Evolutionary conservation across 176 grass and related monocot genomes (phyloP).

Genomic region (Ensete glaucum): DNA sequence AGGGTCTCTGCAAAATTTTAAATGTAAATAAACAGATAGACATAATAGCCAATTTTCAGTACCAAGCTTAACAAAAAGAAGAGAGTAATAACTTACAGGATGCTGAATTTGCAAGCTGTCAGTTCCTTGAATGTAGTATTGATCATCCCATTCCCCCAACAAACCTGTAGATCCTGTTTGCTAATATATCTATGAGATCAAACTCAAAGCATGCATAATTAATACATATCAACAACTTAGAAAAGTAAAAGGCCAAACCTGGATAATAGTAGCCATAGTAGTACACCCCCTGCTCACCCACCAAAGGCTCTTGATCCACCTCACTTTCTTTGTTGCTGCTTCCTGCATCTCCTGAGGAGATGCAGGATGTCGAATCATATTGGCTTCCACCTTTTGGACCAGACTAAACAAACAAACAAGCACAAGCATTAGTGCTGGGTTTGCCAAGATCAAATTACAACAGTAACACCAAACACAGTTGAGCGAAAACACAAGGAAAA

Average conservation of each 20-base stretch:
- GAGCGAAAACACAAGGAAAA: slow-evolving; percentile 24
- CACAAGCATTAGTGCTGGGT: slow-evolving; percentile 4
- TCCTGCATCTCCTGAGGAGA: slow-evolving; percentile 60
- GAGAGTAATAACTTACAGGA: slow-evolving; percentile 36
- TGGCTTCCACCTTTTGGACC: slow-evolving; percentile 48
- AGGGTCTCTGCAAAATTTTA: not conserved
- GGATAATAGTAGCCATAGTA: slow-evolving; percentile 76
- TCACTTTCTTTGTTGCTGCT: slow-evolving; percentile 50
- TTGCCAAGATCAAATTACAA: slow-evolving; percentile 25
- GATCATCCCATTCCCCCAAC: slow-evolving; percentile 59
- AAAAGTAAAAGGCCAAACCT: slow-evolving; percentile 32
- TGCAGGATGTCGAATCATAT: slow-evolving; percentile 63
- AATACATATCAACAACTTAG: not conserved
- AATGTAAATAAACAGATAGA: not conserved
- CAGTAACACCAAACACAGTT: slow-evolving; percentile 2
- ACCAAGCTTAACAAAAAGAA: slow-evolving; percentile 11
- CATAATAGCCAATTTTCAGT: not conserved
- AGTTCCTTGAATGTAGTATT: slow-evolving; percentile 43
- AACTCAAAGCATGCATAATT: slow-evolving; percentile 1
- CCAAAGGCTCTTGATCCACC: slow-evolving; percentile 42
- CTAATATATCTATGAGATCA: not conserved
- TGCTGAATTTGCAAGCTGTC: slow-evolving; percentile 52
- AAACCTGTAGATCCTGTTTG: slow-evolving; percentile 31
- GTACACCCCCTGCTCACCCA: slow-evolving; percentile 57
- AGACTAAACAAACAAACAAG: slow-evolving; percentile 31